These are phyloP conservation scores for Lentinus tigrinus DNA, from an alignment of 768 basidiomycete species.

Conservation along the genomic window DNA sequence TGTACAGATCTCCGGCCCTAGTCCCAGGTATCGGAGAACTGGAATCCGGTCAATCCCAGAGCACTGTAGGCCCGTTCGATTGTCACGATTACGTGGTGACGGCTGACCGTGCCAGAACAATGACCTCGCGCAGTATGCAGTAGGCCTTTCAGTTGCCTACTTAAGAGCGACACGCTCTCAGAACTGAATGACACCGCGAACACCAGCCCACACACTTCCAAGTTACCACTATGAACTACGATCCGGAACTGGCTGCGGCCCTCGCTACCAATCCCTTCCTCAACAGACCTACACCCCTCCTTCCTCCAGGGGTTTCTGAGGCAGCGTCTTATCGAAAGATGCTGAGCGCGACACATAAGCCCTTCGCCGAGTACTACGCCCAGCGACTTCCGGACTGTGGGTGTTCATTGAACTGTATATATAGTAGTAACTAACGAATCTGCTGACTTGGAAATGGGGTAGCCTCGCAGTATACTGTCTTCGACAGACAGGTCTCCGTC, in stretches of 20 bases:
- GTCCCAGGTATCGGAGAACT: no score
- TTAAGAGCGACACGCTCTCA: no score
- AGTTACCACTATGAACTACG: not conserved
- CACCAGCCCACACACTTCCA: no score
- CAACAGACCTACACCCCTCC: not conserved
- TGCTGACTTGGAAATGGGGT: not conserved
- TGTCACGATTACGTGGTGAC: no score
- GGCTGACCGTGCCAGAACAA: no score
- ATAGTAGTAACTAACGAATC: no score
- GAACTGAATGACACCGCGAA: no score
- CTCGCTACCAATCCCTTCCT: not conserved
- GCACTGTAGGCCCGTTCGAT: no score
- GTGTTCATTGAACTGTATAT: not conserved
- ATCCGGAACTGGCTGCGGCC: not conserved
- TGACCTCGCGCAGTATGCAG: no score
- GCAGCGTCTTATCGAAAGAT: not conserved
- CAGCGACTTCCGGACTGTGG: not conserved
- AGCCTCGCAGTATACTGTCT: not conserved
- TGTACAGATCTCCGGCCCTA: no score
- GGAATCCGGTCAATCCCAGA: no score
- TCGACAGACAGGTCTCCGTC: not conserved
- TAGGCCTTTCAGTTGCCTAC: no score
- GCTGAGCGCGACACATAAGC: not conserved
- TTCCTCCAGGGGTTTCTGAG: not conserved
- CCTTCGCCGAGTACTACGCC: not conserved